phyloP scores from a whole-genome alignment of 2,329 filamentous ascomycete species.

The Penicillium sp. region DNA sequence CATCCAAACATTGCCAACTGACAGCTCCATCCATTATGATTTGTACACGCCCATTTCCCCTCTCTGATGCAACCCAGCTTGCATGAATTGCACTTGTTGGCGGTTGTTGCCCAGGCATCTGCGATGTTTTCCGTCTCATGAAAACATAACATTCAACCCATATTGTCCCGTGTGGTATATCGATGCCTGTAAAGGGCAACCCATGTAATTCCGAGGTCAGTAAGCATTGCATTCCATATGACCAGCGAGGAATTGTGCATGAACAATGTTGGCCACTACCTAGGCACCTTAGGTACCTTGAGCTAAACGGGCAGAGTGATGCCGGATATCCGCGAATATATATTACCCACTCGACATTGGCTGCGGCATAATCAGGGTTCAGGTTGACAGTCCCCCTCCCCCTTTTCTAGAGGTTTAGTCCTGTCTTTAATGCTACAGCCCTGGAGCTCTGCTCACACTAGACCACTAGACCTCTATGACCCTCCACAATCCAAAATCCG shows the following conservation, averaged over 20 bases:
- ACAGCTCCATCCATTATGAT: neutral
- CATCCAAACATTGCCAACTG: conserved; percentile 5
- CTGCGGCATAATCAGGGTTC: neutral
- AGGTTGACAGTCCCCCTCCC: neutral
- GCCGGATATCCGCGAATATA: neutral
- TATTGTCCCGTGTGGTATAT: neutral
- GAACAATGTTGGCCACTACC: conserved; percentile 2
- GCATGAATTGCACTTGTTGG: neutral
- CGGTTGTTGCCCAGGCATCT: neutral
- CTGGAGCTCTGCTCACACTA: neutral
- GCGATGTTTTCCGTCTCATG: neutral
- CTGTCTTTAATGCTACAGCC: neutral
- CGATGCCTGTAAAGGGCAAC: conserved; percentile 15
- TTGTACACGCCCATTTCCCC: neutral
- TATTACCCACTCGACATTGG: neutral
- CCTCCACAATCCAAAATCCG: neutral
- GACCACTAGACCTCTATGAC: neutral
- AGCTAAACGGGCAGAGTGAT: neutral
- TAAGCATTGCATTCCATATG: conserved; percentile 10
- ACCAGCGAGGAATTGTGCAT: conserved; percentile 1
- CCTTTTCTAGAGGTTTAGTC: neutral
- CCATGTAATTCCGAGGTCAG: neutral
- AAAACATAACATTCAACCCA: neutral
- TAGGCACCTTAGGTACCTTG: neutral
- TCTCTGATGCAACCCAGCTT: neutral